These are phyloP conservation scores for Euphorbia lathyris DNA, from an alignment of 345 rosid genomes.

Conservation along the genomic window DNA sequence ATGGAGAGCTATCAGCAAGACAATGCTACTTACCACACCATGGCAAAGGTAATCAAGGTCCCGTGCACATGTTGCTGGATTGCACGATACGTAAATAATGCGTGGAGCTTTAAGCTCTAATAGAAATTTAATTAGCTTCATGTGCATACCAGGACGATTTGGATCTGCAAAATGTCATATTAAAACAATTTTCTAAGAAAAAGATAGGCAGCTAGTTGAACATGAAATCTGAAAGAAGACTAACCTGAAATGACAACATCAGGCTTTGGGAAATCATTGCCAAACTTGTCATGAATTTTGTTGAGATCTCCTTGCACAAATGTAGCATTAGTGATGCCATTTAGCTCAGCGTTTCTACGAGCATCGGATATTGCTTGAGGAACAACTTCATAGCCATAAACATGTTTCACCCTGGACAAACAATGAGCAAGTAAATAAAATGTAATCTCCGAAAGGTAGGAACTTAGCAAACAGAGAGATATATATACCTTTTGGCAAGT, in stretches of 20 bases:
- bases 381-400: slow-evolving; percentile 91
- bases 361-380: slow-evolving; percentile 90
- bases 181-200: slow-evolving; percentile 5
- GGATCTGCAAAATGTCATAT: slow-evolving; percentile 58
- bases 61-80: slow-evolving; percentile 90
- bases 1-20: background rate
- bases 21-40: slow-evolving; percentile 64
- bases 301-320: slow-evolving; percentile 92
- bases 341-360: slow-evolving; percentile 64
- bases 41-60: slow-evolving; percentile 97
- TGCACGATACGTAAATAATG: slow-evolving; percentile 83
- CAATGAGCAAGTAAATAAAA: background rate
- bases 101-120: slow-evolving; percentile 73
- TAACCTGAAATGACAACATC: slow-evolving; percentile 83
- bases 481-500: slow-evolving; percentile 68
- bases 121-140: slow-evolving; percentile 85
- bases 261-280: slow-evolving; percentile 73
- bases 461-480: slow-evolving; percentile 9
- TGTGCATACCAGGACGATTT: slow-evolving; percentile 94
- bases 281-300: slow-evolving; percentile 79
- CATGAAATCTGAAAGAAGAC: slow-evolving; percentile 14
- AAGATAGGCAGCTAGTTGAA: background rate
- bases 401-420: slow-evolving; percentile 61
- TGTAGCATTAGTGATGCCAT: slow-evolving; percentile 73
- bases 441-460: background rate